Conservation (phyloP, 768 basidiomycete genomes). For the Kwoniella pini region DNA sequence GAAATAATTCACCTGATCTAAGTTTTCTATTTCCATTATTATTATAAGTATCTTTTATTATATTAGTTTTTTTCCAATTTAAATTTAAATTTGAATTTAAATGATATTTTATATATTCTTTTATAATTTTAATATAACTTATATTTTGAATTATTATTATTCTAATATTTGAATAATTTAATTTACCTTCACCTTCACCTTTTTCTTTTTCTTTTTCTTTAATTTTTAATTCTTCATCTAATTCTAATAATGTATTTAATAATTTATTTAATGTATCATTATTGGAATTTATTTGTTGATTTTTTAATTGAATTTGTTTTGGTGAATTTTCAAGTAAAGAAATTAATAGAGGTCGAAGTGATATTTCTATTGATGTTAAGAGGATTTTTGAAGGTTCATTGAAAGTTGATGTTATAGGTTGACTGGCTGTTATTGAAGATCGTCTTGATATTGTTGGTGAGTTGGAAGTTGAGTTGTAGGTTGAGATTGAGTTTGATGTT, state of each 20-base stretch:
- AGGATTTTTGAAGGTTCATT: background rate
- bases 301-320: background rate
- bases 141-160: background rate
- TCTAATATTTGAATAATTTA: background rate
- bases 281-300: background rate
- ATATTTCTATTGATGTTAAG: conserved; percentile 8
- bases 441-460: background rate
- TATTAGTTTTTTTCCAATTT: background rate
- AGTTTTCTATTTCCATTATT: conserved; percentile 7
- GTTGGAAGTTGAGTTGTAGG: background rate
- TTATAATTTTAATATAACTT: background rate
- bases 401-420: background rate
- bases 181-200: too few relatives aligned
- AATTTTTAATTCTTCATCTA: too few relatives aligned
- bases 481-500: background rate
- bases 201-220: too few relatives aligned
- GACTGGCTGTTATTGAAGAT: too few relatives aligned
- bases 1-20: conserved; percentile 11
- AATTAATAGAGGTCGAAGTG: background rate
- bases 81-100: background rate
- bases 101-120: conserved; percentile 7
- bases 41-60: background rate
- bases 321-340: background rate
- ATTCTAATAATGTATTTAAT: too few relatives aligned
- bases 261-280: too few relatives aligned